A percentile compares a stretch with the other conserved stretches of the same genome.
These are phyloP conservation scores for Coemansia sp. DNA, from an alignment of 192 early-diverging fungal genomes.

Conservation along the genomic window DNA sequence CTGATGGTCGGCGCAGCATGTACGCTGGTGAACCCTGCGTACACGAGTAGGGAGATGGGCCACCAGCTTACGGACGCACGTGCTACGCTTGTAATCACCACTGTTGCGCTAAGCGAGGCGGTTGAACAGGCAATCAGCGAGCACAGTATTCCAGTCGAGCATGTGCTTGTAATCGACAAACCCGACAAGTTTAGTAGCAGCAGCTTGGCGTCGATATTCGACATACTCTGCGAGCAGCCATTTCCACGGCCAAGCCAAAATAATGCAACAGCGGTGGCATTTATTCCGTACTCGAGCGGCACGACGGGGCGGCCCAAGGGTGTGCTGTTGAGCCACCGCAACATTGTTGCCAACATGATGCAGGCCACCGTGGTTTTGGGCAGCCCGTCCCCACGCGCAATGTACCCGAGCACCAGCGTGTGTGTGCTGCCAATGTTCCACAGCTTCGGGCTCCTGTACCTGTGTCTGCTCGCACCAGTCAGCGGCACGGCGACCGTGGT, in stretches of 20 bases:
- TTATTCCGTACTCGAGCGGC: slow-evolving; percentile 68
- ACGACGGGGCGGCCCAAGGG: slow-evolving; percentile 69
- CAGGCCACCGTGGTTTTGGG: slow-evolving; percentile 55
- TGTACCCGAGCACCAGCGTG: slow-evolving; percentile 8
- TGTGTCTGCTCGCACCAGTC: slow-evolving; percentile 23
- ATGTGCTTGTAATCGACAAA: slow-evolving; percentile 3
- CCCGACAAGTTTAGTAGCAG: not conserved
- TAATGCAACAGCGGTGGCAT: slow-evolving; percentile 19
- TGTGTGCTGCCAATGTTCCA: slow-evolving; percentile 68
- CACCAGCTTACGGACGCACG: slow-evolving; percentile 73
- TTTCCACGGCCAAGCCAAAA: not conserved
- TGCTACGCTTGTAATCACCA: slow-evolving; percentile 65
- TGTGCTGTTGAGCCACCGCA: slow-evolving; percentile 65
- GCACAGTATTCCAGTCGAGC: not conserved
- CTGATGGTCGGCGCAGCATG: slow-evolving; percentile 64
- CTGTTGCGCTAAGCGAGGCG: slow-evolving; percentile 3
- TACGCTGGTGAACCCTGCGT: slow-evolving; percentile 76
- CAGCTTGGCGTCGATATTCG: not conserved
- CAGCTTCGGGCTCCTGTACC: slow-evolving; percentile 41
- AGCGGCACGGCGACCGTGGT: slow-evolving; percentile 52
- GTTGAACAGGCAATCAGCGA: not conserved
- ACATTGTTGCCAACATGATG: slow-evolving; percentile 58
- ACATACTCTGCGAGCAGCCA: not conserved
- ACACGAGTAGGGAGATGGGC: slow-evolving; percentile 70
- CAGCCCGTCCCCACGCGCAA: not conserved